Evolutionary conservation across 2,329 filamentous ascomycete genomes (phyloP).

Genomic region (Fusarium sacchari): DNA sequence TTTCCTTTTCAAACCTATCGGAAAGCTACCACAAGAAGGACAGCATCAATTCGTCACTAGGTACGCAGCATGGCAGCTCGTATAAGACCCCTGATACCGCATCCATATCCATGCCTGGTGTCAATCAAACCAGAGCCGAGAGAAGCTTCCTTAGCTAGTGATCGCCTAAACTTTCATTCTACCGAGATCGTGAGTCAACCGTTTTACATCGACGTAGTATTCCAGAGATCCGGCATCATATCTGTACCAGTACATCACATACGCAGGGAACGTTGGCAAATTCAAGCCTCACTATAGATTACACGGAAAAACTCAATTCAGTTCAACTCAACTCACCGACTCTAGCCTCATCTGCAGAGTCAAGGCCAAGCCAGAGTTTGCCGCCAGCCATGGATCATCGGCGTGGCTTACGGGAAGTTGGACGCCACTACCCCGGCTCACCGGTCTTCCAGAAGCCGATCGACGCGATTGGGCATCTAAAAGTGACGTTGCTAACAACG

Average conservation of each 20-base stretch:
- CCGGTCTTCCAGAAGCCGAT: constrained; percentile 28
- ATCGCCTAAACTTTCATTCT: not conserved
- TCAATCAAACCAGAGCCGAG: not conserved
- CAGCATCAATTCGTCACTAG: not conserved
- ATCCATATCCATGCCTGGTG: not conserved
- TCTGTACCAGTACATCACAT: not conserved
- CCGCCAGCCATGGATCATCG: not conserved
- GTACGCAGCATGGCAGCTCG: not conserved
- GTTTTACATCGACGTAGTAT: constrained; percentile 12
- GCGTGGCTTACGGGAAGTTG: constrained; percentile 12
- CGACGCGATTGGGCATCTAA: constrained; percentile 13
- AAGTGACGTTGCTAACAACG: not conserved
- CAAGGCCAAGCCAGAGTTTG: not conserved
- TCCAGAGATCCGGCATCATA: not conserved
- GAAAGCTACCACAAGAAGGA: not conserved
- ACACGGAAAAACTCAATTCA: too few relatives aligned
- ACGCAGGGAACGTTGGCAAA: not conserved
- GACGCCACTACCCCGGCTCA: constrained; percentile 19
- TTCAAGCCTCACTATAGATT: not conserved
- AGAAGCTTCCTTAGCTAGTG: not conserved
- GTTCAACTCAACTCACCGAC: constrained; percentile 17
- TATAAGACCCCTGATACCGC: constrained; percentile 15
- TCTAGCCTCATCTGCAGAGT: not conserved
- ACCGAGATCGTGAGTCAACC: not conserved
- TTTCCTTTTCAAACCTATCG: not conserved